Evolutionary conservation across 331 rosid species (phyloP).

Genomic region (Erythrophleum ivorense): DNA sequence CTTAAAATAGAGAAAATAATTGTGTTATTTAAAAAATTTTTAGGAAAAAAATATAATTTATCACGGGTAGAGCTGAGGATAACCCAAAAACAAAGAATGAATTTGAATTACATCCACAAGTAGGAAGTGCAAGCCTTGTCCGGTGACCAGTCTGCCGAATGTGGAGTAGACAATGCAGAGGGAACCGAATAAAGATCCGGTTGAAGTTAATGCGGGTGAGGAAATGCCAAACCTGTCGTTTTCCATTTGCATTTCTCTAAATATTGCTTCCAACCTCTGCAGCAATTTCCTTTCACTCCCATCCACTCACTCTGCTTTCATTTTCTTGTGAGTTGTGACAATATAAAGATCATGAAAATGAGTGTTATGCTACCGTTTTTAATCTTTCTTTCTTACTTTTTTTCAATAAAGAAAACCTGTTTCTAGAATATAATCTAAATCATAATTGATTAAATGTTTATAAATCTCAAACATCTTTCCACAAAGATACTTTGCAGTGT

Average conservation of each 20-base stretch:
- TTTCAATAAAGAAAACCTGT: background rate
- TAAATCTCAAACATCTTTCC: background rate
- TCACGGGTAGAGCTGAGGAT: too few relatives aligned
- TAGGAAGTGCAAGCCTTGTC: background rate
- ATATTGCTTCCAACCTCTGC: slow-evolving; percentile 56
- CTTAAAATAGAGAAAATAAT: too few relatives aligned
- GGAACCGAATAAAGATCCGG: slow-evolving; percentile 26
- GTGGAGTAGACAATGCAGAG: background rate
- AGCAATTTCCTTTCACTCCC: slow-evolving; percentile 35
- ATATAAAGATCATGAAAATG: background rate
- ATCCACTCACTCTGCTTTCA: slow-evolving; percentile 34
- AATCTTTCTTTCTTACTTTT: too few relatives aligned
- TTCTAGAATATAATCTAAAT: background rate
- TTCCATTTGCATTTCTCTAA: slow-evolving; percentile 41
- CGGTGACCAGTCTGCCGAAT: background rate
- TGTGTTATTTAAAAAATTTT: too few relatives aligned
- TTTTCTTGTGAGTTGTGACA: background rate
- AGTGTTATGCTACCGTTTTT: background rate
- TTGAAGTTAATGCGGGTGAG: too few relatives aligned
- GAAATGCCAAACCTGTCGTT: slow-evolving; percentile 51
- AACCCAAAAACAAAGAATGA: background rate
- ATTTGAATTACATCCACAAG: background rate
- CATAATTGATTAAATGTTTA: background rate
- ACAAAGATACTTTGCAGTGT: too few relatives aligned
- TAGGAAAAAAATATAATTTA: too few relatives aligned